phyloP scores from a whole-genome alignment of 1,139 yeast genomes.

The Geotrichum fermentans region DNA sequence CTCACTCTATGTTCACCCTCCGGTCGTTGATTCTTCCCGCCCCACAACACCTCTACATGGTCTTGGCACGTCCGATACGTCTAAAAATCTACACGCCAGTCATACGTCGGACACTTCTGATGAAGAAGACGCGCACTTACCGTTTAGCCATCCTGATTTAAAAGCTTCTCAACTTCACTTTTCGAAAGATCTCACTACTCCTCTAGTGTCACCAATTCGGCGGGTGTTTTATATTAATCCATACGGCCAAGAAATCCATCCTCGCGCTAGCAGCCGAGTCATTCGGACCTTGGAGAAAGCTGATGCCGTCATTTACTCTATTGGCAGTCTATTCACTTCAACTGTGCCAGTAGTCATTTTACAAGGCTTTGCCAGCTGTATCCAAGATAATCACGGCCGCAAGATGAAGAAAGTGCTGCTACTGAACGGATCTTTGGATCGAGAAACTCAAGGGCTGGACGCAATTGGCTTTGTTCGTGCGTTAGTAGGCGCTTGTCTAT shows the following conservation, averaged over 20 bases:
- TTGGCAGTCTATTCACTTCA: conserved; percentile 87
- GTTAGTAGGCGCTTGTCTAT: conserved; percentile 44
- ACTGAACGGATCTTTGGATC: conserved; percentile 65
- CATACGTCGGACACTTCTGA: conserved; percentile 28
- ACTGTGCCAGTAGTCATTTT: conserved; percentile 70
- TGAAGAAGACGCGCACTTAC: conserved; percentile 61
- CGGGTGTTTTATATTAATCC: conserved; percentile 79
- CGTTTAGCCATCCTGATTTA: conserved; percentile 75
- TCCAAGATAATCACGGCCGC: conserved; percentile 39
- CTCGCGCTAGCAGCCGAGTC: conserved; percentile 66
- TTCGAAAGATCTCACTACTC: conserved; percentile 46
- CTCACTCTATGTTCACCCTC: conserved; percentile 9
- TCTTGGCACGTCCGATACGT: not conserved
- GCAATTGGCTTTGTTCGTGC: conserved; percentile 56
- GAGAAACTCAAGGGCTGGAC: conserved; percentile 68
- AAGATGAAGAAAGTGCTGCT: conserved; percentile 40
- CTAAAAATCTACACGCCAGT: conserved; percentile 1
- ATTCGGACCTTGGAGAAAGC: conserved; percentile 45
- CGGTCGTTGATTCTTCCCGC: not conserved
- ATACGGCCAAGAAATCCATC: conserved; percentile 82
- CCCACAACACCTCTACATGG: not conserved
- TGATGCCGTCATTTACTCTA: conserved; percentile 64
- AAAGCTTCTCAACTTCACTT: conserved; percentile 70
- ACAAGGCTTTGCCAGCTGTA: conserved; percentile 59
- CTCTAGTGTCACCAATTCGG: conserved; percentile 69